Evolutionary conservation across 192 early-diverging fungal genomes (phyloP), one percentile per base, ranked within the genome.

Genomic region (Entomortierella beljakovae): DNA sequence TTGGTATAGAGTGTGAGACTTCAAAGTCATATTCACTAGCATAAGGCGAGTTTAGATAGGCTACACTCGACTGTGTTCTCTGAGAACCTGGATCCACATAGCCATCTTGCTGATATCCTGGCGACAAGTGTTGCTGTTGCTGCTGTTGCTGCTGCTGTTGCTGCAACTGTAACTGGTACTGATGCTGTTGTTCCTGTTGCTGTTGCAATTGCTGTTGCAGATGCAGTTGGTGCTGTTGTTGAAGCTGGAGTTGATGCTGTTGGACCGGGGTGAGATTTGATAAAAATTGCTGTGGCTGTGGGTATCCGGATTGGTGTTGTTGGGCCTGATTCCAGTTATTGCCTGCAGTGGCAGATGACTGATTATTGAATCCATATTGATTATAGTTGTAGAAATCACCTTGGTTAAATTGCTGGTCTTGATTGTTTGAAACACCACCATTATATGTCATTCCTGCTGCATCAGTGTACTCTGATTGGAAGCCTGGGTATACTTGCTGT

Each of bases 161-260:
- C 33, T 57, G 70, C 31, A 64, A 61, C 20, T 54, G 50, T 20
- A 52, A 50, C 9, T 62, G 69, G 22, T 55, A 55, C 29, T 40
- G 61, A 6, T 58, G 70, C 22, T 64, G 55, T 51, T 57, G 64
- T n/a, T 59, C 52, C n/a, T 72, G 70, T 3, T 59, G 70, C 31
- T 66, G 63, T 23, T 71, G 70, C 20, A 65, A 61, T n/a, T 64
- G 61, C 11, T 59, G 66, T 34, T 68, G 68, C 35, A 60, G 66
- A 5, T 50, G 25, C 16, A 25, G 57, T n/a, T 22, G 26, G 15
- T 52, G 34, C 6, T 38, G 50, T 28, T 70, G 50, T 25, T 58
- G 57, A 7, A 54, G 61, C 16, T 49, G 40, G 15, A 53, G 37
- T 35, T 57, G 66, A 2, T 68, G 66, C 23, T 68, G 56, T 23